phyloP scores from a whole-genome alignment of 2,329 filamentous ascomycete species.

The Coniella lustricola region DNA sequence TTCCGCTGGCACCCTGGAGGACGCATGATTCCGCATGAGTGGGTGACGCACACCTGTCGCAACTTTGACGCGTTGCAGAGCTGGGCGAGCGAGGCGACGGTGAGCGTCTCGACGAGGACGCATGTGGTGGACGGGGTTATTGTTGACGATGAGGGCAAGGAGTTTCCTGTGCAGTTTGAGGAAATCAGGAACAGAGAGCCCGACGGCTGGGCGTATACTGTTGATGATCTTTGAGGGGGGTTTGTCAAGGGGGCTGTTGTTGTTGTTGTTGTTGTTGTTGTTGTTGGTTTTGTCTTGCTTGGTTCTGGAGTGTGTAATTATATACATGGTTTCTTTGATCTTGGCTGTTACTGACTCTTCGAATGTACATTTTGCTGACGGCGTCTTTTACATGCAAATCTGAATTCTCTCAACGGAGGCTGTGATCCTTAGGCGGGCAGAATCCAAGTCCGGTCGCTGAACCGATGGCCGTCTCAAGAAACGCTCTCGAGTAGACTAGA shows the following conservation, averaged over 20 bases:
- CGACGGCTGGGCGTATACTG: neutral
- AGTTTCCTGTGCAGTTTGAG: neutral
- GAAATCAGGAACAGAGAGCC: neutral
- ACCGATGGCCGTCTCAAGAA: too few relatives aligned
- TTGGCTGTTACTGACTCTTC: too few relatives aligned
- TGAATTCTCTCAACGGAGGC: too few relatives aligned
- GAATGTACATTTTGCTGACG: too few relatives aligned
- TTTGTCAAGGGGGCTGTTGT: neutral
- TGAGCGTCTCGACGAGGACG: neutral
- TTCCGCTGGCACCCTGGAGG: neutral
- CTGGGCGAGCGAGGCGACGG: neutral
- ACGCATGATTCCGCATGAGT: neutral
- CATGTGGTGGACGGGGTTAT: neutral
- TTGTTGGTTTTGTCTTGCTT: neutral
- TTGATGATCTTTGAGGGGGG: neutral
- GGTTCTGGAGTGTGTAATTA: neutral
- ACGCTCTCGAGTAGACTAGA: too few relatives aligned
- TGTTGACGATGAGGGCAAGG: neutral
- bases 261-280: neutral
- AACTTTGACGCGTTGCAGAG: conserved; percentile 1
- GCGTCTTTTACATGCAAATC: too few relatives aligned
- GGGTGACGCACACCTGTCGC: neutral
- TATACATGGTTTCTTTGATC: too few relatives aligned
- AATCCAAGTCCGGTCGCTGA: too few relatives aligned
- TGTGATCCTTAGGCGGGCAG: too few relatives aligned